phyloP scores from a whole-genome alignment of 495 filamentous ascomycete genomes.

The Terfezia claveryi region DNA sequence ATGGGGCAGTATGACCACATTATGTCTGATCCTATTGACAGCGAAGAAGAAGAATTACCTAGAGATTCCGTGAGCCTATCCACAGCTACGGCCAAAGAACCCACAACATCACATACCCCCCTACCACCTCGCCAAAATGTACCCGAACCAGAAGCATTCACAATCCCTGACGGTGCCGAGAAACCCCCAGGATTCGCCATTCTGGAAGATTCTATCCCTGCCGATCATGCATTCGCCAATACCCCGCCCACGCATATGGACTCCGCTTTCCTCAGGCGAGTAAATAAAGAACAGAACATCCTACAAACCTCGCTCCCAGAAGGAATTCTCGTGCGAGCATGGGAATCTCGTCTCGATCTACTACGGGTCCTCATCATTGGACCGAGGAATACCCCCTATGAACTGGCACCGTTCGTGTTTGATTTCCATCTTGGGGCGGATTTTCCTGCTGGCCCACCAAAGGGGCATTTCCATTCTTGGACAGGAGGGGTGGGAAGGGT shows the following conservation, averaged over 20 bases:
- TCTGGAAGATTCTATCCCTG: conserved; percentile 25
- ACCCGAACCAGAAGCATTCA: conserved; percentile 13
- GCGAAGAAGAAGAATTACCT: conserved; percentile 6
- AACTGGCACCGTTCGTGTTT: conserved; percentile 37
- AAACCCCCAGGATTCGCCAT: conserved; percentile 24
- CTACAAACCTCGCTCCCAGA: conserved; percentile 31
- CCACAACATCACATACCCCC: background rate
- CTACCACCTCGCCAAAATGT: conserved; percentile 7
- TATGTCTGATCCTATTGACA: background rate
- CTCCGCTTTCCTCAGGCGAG: conserved; percentile 23
- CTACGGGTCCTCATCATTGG: conserved; percentile 37
- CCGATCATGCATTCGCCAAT: conserved; percentile 27
- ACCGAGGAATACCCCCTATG: conserved; percentile 37
- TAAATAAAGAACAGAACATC: conserved; percentile 35
- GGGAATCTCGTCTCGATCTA: conserved; percentile 36
- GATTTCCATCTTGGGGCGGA: conserved; percentile 28
- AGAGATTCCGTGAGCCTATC: background rate
- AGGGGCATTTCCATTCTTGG: conserved; percentile 37
- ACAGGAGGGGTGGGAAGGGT: conserved; percentile 28
- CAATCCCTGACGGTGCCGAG: conserved; percentile 10
- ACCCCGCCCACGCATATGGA: conserved; percentile 2
- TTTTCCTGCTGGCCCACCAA: conserved; percentile 30
- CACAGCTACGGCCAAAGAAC: background rate
- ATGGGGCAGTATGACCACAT: conserved; percentile 1
- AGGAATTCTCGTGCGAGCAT: conserved; percentile 35